phyloP scores from a whole-genome alignment of 2,329 filamentous ascomycete genomes.

The Sclerotinia glacialis region DNA sequence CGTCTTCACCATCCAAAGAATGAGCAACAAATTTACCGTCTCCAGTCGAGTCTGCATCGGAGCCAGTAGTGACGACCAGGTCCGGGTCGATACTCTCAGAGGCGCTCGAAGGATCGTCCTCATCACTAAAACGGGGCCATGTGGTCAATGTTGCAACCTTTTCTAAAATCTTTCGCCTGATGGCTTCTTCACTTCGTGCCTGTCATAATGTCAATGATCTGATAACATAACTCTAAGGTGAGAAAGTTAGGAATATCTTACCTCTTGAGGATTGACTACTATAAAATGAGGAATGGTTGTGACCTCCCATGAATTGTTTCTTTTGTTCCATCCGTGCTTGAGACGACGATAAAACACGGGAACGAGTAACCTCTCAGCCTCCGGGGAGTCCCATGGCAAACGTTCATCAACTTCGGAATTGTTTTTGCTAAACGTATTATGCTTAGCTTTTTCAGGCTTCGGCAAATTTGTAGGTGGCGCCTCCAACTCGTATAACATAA shows the following conservation, averaged over 20 bases:
- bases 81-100: conserved; percentile 63
- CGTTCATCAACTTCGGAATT: conserved; percentile 48
- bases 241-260: conserved; percentile 39
- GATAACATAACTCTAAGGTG: neutral
- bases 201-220: conserved; percentile 29
- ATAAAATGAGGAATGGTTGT: conserved; percentile 62
- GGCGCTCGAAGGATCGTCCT: conserved; percentile 42
- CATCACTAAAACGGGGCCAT: conserved; percentile 54
- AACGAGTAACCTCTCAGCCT: conserved; percentile 66
- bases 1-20: conserved; percentile 85
- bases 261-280: conserved; percentile 70
- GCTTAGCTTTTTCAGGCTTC: conserved; percentile 27
- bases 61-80: conserved; percentile 62
- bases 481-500: conserved; percentile 77
- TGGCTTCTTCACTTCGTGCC: conserved; percentile 61
- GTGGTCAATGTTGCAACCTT: conserved; percentile 76
- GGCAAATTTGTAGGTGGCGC: conserved; percentile 75
- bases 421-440: conserved; percentile 43
- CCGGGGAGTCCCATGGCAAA: conserved; percentile 55
- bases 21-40: conserved; percentile 70
- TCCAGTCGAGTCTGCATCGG: conserved; percentile 63
- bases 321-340: conserved; percentile 28
- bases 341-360: conserved; percentile 64
- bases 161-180: conserved; percentile 76
- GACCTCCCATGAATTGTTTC: conserved; percentile 40